These are phyloP conservation scores for Trichophyton schoenleinii DNA, from an alignment of 2,329 filamentous ascomycete species.

Conservation along the genomic window DNA sequence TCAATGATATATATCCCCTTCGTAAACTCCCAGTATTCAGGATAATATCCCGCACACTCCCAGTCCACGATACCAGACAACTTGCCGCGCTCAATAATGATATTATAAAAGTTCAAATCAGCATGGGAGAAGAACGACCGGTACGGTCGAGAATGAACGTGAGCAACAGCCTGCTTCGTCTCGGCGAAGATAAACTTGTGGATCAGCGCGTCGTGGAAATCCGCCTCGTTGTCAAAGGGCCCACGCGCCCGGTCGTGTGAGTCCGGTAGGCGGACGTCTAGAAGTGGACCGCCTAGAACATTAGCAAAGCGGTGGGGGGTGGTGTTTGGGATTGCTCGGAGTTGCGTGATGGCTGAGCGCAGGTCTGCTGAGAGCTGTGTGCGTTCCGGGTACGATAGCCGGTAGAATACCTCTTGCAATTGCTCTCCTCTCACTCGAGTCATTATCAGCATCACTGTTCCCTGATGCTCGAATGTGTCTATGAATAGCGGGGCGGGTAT, in stretches of 20 bases:
- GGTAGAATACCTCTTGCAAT: background rate
- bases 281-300: background rate
- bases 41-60: slow-evolving; percentile 30
- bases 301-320: background rate
- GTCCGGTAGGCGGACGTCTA: background rate
- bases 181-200: background rate
- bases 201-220: background rate
- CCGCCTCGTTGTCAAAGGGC: background rate
- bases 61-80: slow-evolving; percentile 27
- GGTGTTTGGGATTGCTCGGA: background rate
- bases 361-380: background rate
- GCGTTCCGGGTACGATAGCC: background rate
- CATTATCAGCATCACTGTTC: background rate
- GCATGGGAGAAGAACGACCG: slow-evolving; percentile 19
- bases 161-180: background rate
- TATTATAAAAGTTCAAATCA: slow-evolving; percentile 22
- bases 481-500: background rate
- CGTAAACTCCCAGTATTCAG: slow-evolving; percentile 30
- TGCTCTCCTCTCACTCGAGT: background rate
- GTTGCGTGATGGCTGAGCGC: background rate
- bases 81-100: slow-evolving; percentile 18
- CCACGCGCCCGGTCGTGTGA: background rate
- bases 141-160: background rate
- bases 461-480: background rate
- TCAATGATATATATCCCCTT: slow-evolving; percentile 1